A percentile compares a stretch with the other conserved stretches of the same genome.
phyloP scores from a whole-genome alignment of 495 filamentous ascomycete genomes.

The Neurospora hispaniola region DNA sequence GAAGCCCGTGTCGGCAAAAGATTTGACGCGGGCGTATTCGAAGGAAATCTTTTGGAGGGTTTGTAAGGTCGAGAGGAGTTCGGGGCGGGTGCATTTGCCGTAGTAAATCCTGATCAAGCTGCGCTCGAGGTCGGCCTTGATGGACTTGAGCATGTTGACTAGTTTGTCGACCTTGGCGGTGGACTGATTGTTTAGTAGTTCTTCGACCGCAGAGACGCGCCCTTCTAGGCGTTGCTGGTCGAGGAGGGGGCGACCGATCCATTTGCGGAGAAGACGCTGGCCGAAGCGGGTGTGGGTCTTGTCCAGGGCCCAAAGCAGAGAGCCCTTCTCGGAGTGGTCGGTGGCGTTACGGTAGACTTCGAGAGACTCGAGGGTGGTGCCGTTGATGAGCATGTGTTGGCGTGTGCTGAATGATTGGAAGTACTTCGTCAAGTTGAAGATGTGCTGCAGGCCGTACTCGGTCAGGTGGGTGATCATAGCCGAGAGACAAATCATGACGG shows the following conservation, averaged over 20 bases:
- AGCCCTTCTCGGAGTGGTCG: slow-evolving; percentile 75
- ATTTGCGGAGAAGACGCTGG: slow-evolving; percentile 77
- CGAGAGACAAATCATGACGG: slow-evolving; percentile 85
- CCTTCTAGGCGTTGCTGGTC: slow-evolving; percentile 69
- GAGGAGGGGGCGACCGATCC: slow-evolving; percentile 87
- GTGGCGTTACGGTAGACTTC: slow-evolving; percentile 96
- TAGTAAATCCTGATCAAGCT: slow-evolving; percentile 95
- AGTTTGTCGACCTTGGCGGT: slow-evolving; percentile 62
- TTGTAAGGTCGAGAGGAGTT: slow-evolving; percentile 77
- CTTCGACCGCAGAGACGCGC: slow-evolving; percentile 80
- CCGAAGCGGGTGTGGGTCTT: slow-evolving; percentile 88
- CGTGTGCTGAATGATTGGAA: slow-evolving; percentile 94
- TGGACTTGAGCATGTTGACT: slow-evolving; percentile 54
- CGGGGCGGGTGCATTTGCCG: slow-evolving; percentile 83
- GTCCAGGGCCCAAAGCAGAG: slow-evolving; percentile 91
- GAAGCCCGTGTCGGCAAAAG: slow-evolving; percentile 62
- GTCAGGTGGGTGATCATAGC: slow-evolving; percentile 93
- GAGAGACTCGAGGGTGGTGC: slow-evolving; percentile 85
- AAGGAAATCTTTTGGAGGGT: slow-evolving; percentile 70
- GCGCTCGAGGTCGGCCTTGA: slow-evolving; percentile 78
- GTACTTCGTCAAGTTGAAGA: slow-evolving; percentile 94
- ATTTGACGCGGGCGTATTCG: slow-evolving; percentile 57
- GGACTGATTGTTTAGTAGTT: slow-evolving; percentile 60
- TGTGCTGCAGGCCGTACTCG: slow-evolving; percentile 90
- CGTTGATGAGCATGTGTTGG: slow-evolving; percentile 93